Conservation (phyloP, 1,284 basidiomycete species). For the Porogramme epimiltina region DNA sequence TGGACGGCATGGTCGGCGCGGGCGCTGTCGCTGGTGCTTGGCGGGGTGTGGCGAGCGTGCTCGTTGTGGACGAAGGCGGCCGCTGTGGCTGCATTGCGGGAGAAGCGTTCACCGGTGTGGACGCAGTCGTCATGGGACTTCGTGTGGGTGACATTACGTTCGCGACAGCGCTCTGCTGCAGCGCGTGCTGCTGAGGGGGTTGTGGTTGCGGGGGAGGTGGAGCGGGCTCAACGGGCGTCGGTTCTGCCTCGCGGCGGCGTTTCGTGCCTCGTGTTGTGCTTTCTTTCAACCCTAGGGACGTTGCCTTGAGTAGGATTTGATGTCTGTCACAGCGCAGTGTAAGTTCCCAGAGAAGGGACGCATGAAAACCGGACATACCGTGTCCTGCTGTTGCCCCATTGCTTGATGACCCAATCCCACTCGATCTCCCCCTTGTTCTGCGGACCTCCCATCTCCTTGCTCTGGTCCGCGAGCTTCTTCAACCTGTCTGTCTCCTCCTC, state of each 20-base stretch:
- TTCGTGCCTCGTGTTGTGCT: conserved; percentile 67
- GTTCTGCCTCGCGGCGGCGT: conserved; percentile 54
- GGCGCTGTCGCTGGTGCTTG: conserved; percentile 24
- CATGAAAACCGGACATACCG: conserved; percentile 43
- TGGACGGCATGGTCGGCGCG: conserved; percentile 21
- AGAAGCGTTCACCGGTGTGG: conserved; percentile 28
- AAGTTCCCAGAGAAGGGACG: neutral
- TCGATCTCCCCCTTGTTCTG: conserved; percentile 58
- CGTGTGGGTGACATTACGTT: conserved; percentile 30
- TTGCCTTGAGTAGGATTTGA: conserved; percentile 78
- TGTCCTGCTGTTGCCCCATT: conserved; percentile 72
- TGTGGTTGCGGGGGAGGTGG: conserved; percentile 32
- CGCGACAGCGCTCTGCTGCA: conserved; percentile 6
- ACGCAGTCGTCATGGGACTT: conserved; percentile 29
- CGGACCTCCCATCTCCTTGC: conserved; percentile 41
- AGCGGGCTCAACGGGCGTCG: conserved; percentile 28
- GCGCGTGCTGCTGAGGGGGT: conserved; percentile 7
- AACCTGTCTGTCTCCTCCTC: conserved; percentile 72
- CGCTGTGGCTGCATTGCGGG: conserved; percentile 30
- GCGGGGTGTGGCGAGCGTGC: conserved; percentile 21
- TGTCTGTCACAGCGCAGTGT: conserved; percentile 49
- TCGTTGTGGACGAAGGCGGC: conserved; percentile 27
- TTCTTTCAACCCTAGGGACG: conserved; percentile 71
- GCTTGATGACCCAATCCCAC: conserved; percentile 73
- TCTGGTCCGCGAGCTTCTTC: conserved; percentile 66